phyloP scores from a whole-genome alignment of 805 yeast species.

The Candida morakotiae region DNA sequence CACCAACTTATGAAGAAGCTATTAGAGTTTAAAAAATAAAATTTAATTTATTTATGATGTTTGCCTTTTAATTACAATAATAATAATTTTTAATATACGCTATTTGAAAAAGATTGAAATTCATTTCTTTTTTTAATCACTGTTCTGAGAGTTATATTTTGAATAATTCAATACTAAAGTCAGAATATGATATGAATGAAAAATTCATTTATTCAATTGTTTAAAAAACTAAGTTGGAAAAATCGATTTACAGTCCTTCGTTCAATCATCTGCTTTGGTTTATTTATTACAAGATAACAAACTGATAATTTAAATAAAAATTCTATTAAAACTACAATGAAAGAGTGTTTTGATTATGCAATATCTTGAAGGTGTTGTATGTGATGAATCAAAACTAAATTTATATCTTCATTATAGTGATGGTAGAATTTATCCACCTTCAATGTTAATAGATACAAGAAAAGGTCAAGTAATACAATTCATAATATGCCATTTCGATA shows the following conservation, averaged over 20 bases:
- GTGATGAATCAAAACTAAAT: conserved; percentile 44
- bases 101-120: no score
- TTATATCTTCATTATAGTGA: conserved; percentile 48
- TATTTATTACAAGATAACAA: conserved; percentile 31
- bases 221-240: conserved; percentile 34
- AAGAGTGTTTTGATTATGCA: conserved; percentile 62
- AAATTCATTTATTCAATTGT: conserved; percentile 27
- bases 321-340: conserved; percentile 55
- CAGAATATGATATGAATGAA: no score
- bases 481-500: conserved; percentile 37
- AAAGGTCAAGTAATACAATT: conserved; percentile 36
- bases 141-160: no score
- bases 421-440: conserved; percentile 38
- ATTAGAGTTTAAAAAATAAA: conserved; percentile 24
- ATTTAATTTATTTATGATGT: no score
- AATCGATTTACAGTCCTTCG: conserved; percentile 33
- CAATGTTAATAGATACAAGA: conserved; percentile 36
- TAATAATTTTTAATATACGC: no score
- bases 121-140: no score
- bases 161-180: no score
- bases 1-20: conserved; percentile 63
- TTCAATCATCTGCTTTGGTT: conserved; percentile 32
- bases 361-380: conserved; percentile 58
- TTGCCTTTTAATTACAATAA: no score
- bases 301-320: conserved; percentile 27